Evolutionary conservation across 164 flowering plant species (phyloP), one percentile per base, ranked within the genome.

Genomic region (Nymphaea thermarum): DNA sequence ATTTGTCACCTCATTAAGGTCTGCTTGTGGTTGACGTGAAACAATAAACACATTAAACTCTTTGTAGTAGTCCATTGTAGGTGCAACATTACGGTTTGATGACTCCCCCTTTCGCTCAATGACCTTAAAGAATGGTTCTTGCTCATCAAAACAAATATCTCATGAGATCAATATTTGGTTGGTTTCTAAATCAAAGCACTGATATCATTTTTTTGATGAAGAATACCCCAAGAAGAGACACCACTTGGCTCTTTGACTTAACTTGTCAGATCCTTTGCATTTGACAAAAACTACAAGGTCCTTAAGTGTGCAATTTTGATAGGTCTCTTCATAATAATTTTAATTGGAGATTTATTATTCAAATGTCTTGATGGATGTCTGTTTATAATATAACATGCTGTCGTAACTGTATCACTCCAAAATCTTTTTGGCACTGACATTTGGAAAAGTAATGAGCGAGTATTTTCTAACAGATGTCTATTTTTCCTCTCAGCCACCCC

Each of bases 401-500:
- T 18, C 14, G 4, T 14, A 18, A 64, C 43, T 8, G 43, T 4
- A 18, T 64, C 66, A 64, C 43, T 6, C 66, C 66, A 64, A 64
- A 64, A 64, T 25, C 66, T 6, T 64, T 64, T 64, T 6, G 66
- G 66, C 1, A 36, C 44, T 11, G 7, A 4, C 6, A 36, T 64
- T 5, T 8, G 7, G 1, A 41, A 18, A 4, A 64, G 44, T 5
- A 64, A 16, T 6, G 66, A 18, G 1, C 66, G 4, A 36, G 66
- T 16, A 3, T 4, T 16, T 64, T 64, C 66, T 5, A 64, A 43
- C 1, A 64, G 44, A 43, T 64, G 66, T 18, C 66, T 11, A 64
- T 64, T 64, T 43, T 64, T 64, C 11, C 66, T 14, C 42, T 64
- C 7, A 4, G 66, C n/a, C 5, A 64, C 44, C 6, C 66, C 66